Percentiles rank a stretch among this genome's conserved stretches.
Conservation (phyloP, 768 basidiomycete genomes). For the Leccinum olivaceopallidum region DNA sequence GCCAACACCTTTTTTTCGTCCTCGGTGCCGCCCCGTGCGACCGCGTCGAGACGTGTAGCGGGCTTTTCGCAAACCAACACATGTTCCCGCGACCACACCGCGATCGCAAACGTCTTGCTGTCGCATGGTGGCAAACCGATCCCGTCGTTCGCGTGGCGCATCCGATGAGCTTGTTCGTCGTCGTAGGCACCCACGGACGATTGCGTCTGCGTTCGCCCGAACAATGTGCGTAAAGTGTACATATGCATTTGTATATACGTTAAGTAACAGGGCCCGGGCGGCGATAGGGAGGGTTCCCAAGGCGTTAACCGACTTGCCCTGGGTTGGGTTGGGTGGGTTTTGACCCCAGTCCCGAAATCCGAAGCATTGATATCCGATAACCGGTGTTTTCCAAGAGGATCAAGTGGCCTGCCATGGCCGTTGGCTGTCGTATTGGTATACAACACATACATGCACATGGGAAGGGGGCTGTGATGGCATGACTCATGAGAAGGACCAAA, state of each 20-base stretch:
- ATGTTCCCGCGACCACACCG: constrained; percentile 29
- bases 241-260: constrained; percentile 15
- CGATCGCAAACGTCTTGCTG: constrained; percentile 20
- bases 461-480: constrained; percentile 8
- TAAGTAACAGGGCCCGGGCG: constrained; percentile 4
- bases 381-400: constrained; percentile 20
- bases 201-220: constrained; percentile 8
- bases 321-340: not conserved
- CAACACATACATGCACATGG: constrained; percentile 1
- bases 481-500: constrained; percentile 12
- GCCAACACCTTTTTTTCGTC: not conserved
- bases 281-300: constrained; percentile 20
- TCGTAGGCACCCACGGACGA: constrained; percentile 3
- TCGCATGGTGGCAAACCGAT: constrained; percentile 17
- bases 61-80: constrained; percentile 11
- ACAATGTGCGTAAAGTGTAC: constrained; percentile 4
- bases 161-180: constrained; percentile 7
- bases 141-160: constrained; percentile 8
- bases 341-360: constrained; percentile 6
- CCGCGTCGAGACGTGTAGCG: constrained; percentile 9
- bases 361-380: constrained; percentile 2
- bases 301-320: constrained; percentile 3
- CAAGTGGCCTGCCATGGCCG: not conserved
- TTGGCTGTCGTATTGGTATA: not conserved
- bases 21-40: constrained; percentile 4